Evolutionary conservation across 139 green algal genomes (phyloP).

Genomic region (Haematococcus lacustris): DNA sequence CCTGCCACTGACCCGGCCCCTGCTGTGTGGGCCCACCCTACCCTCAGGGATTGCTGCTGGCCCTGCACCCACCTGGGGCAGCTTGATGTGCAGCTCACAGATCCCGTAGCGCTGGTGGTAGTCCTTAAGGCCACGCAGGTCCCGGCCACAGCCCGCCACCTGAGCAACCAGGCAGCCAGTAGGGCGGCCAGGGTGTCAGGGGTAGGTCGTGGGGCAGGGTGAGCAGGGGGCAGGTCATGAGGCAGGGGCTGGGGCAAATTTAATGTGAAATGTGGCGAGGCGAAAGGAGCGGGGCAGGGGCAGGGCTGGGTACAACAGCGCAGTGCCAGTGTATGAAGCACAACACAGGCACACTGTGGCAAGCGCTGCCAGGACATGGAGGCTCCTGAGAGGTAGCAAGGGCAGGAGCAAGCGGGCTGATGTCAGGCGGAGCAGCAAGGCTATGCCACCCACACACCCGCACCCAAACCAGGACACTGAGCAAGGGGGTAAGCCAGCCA

Average conservation of each 20-base stretch:
- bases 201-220: not conserved
- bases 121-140: conserved; percentile 64
- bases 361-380: too few relatives aligned
- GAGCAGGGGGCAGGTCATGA: not conserved
- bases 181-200: not conserved
- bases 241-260: not conserved
- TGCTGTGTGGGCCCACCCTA: too few relatives aligned
- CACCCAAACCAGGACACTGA: too few relatives aligned
- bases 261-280: not conserved
- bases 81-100: conserved; percentile 36
- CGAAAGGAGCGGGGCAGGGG: too few relatives aligned
- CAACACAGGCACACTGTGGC: too few relatives aligned
- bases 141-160: conserved; percentile 53
- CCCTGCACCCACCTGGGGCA: conserved; percentile 3
- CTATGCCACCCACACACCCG: too few relatives aligned
- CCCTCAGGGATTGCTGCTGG: too few relatives aligned
- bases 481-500: too few relatives aligned
- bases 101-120: conserved; percentile 82
- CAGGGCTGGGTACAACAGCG: not conserved
- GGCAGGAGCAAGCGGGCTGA: too few relatives aligned
- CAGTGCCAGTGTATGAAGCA: not conserved
- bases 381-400: too few relatives aligned
- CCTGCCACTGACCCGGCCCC: too few relatives aligned
- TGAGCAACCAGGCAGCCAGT: conserved; percentile 13
- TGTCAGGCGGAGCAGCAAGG: too few relatives aligned